Evolutionary conservation across 2,329 filamentous ascomycete species (phyloP).

Genomic region (Cryphonectria nitschkei): DNA sequence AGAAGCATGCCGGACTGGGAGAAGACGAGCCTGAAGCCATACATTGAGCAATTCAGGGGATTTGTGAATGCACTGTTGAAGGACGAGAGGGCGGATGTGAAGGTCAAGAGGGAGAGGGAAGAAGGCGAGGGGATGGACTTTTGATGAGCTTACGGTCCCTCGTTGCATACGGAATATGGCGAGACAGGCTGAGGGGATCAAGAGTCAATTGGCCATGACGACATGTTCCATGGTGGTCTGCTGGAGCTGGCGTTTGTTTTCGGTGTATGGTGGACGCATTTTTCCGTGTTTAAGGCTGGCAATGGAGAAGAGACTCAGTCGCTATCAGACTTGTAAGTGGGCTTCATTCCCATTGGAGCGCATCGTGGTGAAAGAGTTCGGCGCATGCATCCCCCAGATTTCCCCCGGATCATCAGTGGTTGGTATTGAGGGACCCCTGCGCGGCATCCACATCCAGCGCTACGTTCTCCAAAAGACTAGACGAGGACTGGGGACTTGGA

Average conservation of each 20-base stretch:
- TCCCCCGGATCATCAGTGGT: constrained; percentile 25
- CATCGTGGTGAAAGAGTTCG: constrained; percentile 17
- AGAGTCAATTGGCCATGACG: constrained; percentile 1
- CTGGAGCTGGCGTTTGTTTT: constrained; percentile 15
- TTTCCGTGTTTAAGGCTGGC: constrained; percentile 22
- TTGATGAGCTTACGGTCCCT: constrained; percentile 35
- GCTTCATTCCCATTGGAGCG: constrained; percentile 25
- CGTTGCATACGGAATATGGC: background rate
- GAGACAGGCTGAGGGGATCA: constrained; percentile 11
- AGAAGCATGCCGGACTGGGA: constrained; percentile 79
- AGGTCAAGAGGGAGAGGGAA: constrained; percentile 60
- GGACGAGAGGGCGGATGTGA: constrained; percentile 63
- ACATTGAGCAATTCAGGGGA: constrained; percentile 83
- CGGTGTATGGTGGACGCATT: constrained; percentile 27
- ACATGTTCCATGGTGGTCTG: background rate
- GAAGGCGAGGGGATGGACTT: constrained; percentile 58
- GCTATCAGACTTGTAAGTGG: constrained; percentile 10
- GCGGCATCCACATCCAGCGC: constrained; percentile 11
- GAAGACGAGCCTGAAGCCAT: constrained; percentile 93
- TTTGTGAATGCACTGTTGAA: constrained; percentile 81
- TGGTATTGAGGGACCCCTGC: constrained; percentile 19
- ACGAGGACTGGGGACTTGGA: background rate
- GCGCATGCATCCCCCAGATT: constrained; percentile 19
- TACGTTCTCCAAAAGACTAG: constrained; percentile 25
- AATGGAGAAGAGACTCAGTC: constrained; percentile 11